Base-by-base conservation (phyloP, 2,329 filamentous ascomycete genomes). In the Penicillium sp. region DNA sequence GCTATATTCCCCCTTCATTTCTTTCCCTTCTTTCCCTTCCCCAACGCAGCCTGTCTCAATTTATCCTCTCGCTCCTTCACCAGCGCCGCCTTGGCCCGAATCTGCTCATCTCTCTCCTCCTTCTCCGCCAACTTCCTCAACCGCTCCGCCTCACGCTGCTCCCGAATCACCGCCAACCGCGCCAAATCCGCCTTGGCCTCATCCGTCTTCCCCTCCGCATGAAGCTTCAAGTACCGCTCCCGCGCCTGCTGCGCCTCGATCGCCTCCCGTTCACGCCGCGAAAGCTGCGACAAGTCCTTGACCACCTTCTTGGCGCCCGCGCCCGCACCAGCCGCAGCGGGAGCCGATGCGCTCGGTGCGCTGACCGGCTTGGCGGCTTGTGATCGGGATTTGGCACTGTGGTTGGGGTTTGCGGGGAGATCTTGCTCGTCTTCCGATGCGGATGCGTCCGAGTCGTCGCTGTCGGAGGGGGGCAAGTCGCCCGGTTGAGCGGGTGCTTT, bases 201-300 rank as follows among this genome's bases (percentile, higher is more conserved):
- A 52, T 98, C 93, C 39, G 93, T 97, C 82, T 97, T 97, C 63
- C 91, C 91, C 65, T 90, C 86, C 48, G 90, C 88, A 64, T 96
- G 91, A 61, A 96, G 70, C 73, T 94, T 95, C 76, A 89, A 81
- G 66, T 95, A 96, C 58, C 84, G 80, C 76, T 95, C 90, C 69
- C 90, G 90, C 28, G 88, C 89, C 66, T 91, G 86, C 54, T 86
- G 84, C 1, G 90, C 90, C 73, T 95, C 86, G 32, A 93, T 64
- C 2, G 90, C 87, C 74, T 97, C 85, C 18, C 83, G 74, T 73
- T 88, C 85, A 28, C 82, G 77, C 43, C 85, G 76, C 34, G 80
- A 83, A 40, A 88, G 71, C 65, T 86, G 80, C 25, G 71, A 71
- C 35, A 66, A 65, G 46, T 73, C 73, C 35, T 62, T 68, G 67